Base-by-base conservation (phyloP, 2,329 filamentous ascomycete genomes). In the Byssothecium circinans region DNA sequence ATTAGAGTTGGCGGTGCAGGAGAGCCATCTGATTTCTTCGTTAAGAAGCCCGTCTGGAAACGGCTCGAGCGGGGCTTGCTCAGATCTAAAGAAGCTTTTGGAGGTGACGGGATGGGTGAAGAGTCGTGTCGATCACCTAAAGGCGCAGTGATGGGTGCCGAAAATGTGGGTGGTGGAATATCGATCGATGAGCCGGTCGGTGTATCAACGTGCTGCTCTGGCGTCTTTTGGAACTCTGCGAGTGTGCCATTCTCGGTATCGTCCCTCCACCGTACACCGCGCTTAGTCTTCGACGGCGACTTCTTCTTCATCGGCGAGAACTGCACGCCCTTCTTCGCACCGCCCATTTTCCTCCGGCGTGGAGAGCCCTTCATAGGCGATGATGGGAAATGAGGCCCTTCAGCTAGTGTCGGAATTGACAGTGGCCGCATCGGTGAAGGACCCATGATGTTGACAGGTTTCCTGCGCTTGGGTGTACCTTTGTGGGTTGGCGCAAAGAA, bases 151-250 rank as follows among this genome's bases (percentile, higher is more conserved):
- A 71, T 65, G 49, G 70, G 63, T 49, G 47, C 58, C 43, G 76
- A 74, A 64, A 78, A 81, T 52, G 78, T 75, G 15, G 85, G 82
- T n/a, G 80, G 67, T 23, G 76, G 69, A 12, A 72, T 64, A 37
- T 78, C 69, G 22, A 80, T 79, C 14, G 81, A 82, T 19, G 53
- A 70, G 41, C 84, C 81, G 6, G 84, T 81, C 1, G 82, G 81
- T 2, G 77, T 77, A 14, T 81, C 76, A 8, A 80, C 70, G 64
- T 86, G 88, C 68, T 91, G 88, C 68, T 91, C 82, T 1, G 94
- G 92, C 2, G 92, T 96, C 73, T 90, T 89, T 64, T 92, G 89
- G 66, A 92, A 96, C 67, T 97, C 94, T 10, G 88, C 91, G 46
- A 97, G 75, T 1, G 86, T 85, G 19, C 91, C 91, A 42, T 92